Percentiles rank a stretch among this genome's conserved stretches.
phyloP scores from a whole-genome alignment of 1,284 basidiomycete genomes.

The Anthracocystis panici-leucophaei region DNA sequence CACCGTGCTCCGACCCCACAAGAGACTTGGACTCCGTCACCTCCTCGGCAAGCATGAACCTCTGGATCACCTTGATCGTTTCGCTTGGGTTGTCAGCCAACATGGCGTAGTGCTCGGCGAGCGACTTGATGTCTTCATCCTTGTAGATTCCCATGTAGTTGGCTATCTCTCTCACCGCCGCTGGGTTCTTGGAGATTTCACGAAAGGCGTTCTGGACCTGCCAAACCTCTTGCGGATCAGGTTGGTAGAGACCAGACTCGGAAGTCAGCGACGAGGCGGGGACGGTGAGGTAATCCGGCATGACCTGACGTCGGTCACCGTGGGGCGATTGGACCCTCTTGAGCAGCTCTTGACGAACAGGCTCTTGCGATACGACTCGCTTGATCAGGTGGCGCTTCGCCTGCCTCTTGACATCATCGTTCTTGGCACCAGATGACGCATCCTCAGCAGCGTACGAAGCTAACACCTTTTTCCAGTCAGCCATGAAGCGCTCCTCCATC shows the following conservation, averaged over 20 bases:
- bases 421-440: not conserved
- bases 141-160: slow-evolving; percentile 4
- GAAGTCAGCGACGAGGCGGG: not conserved
- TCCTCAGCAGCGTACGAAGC: not conserved
- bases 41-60: slow-evolving; percentile 16
- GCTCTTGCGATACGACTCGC: not conserved
- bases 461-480: not conserved
- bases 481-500: not conserved
- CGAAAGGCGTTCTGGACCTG: slow-evolving; percentile 14
- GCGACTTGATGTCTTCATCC: not conserved
- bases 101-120: not conserved
- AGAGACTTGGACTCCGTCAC: slow-evolving; percentile 12
- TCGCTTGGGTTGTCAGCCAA: not conserved
- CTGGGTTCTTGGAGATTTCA: not conserved
- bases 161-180: slow-evolving; percentile 6
- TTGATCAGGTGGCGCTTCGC: not conserved
- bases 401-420: not conserved
- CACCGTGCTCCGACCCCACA: not conserved
- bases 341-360: not conserved
- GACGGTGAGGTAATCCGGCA: not conserved
- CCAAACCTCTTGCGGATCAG: slow-evolving; percentile 3
- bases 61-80: slow-evolving; percentile 5
- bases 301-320: not conserved
- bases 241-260: not conserved
- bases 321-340: not conserved